These are phyloP conservation scores for Aspergillus biplanus DNA, from an alignment of 495 filamentous ascomycete genomes.

Conservation along the genomic window DNA sequence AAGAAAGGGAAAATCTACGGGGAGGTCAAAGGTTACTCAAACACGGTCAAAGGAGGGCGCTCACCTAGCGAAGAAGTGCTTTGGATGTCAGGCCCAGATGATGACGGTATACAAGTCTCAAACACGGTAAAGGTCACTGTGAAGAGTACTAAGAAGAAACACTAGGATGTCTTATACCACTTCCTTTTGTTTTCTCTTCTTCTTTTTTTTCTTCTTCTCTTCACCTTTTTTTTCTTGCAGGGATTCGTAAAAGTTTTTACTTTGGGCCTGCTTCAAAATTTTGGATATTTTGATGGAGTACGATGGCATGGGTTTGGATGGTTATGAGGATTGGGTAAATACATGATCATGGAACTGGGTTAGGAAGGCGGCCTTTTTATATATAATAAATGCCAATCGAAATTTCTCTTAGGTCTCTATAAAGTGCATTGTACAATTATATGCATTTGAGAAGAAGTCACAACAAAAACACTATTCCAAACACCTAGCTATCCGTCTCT, in stretches of 20 bases:
- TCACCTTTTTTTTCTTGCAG: neutral
- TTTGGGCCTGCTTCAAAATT: too few species aligned
- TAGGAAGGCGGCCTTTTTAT: too few species aligned
- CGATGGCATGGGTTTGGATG: too few species aligned
- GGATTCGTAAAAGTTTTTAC: neutral
- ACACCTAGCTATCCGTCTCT: too few species aligned
- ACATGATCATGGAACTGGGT: too few species aligned
- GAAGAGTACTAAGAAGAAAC: neutral
- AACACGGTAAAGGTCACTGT: slow-evolving; percentile 10
- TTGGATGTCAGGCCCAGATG: neutral
- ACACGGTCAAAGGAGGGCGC: neutral
- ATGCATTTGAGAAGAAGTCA: neutral
- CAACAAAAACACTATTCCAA: neutral
- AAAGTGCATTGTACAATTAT: too few species aligned
- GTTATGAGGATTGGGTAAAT: too few species aligned
- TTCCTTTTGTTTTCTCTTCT: neutral
- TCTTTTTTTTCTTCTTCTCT: neutral
- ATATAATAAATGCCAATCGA: too few species aligned
- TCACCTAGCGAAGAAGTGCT: slow-evolving; percentile 1
- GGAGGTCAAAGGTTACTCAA: slow-evolving; percentile 6
- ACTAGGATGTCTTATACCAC: neutral
- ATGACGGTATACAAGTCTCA: slow-evolving; percentile 6
- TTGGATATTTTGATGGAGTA: too few species aligned
- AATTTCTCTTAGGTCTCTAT: too few species aligned
- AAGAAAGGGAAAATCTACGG: slow-evolving; percentile 5